These are phyloP conservation scores for Debaryomyces coudertii DNA, from an alignment of 1,139 yeast species.

Conservation along the genomic window DNA sequence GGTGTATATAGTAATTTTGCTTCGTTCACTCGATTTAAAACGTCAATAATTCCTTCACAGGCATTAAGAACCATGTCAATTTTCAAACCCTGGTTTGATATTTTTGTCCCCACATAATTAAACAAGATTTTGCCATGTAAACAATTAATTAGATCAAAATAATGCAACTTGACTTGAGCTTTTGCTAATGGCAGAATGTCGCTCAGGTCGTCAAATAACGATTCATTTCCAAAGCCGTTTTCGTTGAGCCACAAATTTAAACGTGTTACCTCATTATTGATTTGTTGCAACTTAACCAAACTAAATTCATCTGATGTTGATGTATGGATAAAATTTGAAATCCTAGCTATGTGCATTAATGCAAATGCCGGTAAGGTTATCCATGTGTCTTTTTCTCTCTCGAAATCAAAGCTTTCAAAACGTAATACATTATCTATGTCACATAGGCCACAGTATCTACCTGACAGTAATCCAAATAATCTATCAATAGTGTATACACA, in stretches of 20 bases:
- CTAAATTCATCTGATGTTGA: constrained; percentile 31
- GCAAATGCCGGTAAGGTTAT: constrained; percentile 54
- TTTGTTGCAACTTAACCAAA: constrained; percentile 35
- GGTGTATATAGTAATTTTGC: constrained; percentile 47
- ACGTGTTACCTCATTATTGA: constrained; percentile 35
- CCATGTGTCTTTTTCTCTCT: constrained; percentile 53
- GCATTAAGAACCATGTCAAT: constrained; percentile 39
- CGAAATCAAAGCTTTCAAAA: constrained; percentile 41
- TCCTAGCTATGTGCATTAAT: constrained; percentile 45
- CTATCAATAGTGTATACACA: constrained; percentile 59
- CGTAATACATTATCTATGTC: constrained; percentile 37
- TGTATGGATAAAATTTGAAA: constrained; percentile 42
- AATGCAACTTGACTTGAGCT: constrained; percentile 45
- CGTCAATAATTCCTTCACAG: constrained; percentile 38
- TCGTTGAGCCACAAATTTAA: constrained; percentile 39
- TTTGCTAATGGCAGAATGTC: constrained; percentile 29
- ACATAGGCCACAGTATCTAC: constrained; percentile 48
- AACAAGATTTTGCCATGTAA: constrained; percentile 43
- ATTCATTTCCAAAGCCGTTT: constrained; percentile 40
- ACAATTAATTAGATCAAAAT: constrained; percentile 41
- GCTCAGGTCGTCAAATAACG: constrained; percentile 26
- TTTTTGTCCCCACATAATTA: constrained; percentile 37
- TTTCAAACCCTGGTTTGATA: constrained; percentile 36
- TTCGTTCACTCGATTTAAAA: constrained; percentile 37
- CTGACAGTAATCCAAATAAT: constrained; percentile 56